Evolutionary conservation across 2,329 filamentous ascomycete species (phyloP).

Genomic region (Fusarium falciforme): DNA sequence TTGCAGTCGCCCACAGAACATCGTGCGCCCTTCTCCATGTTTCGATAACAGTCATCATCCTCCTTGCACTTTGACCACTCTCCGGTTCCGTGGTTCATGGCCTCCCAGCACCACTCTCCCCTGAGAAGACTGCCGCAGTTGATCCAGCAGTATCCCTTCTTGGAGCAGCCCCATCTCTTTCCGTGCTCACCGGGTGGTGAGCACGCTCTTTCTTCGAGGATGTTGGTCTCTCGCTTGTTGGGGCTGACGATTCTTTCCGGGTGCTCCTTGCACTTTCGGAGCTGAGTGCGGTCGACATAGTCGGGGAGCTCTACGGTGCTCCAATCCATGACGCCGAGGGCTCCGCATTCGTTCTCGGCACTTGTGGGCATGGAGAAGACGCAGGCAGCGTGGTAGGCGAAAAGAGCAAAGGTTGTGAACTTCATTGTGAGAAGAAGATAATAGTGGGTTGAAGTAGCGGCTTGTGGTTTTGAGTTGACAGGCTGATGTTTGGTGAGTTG

Average conservation of each 20-base stretch:
- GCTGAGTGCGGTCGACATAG: not conserved
- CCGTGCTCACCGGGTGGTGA: not conserved
- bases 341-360: not conserved
- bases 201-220: not conserved
- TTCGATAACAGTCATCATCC: not conserved
- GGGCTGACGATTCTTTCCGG: not conserved
- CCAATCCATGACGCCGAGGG: conserved; percentile 13
- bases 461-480: not conserved
- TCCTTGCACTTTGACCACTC: conserved; percentile 1
- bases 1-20: not conserved
- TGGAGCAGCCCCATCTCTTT: not conserved
- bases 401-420: not conserved
- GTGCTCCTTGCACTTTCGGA: conserved; percentile 9
- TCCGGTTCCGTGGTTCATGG: not conserved
- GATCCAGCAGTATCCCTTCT: not conserved
- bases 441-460: not conserved
- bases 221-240: not conserved
- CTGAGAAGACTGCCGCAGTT: not conserved
- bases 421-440: not conserved
- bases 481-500: not conserved
- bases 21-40: not conserved
- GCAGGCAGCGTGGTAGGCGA: not conserved
- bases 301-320: not conserved
- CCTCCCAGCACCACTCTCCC: conserved; percentile 6
- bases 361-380: not conserved